Base-by-base conservation (phyloP, 164 flowering plant species). In the Kalanchoe fedtschenkoi region DNA sequence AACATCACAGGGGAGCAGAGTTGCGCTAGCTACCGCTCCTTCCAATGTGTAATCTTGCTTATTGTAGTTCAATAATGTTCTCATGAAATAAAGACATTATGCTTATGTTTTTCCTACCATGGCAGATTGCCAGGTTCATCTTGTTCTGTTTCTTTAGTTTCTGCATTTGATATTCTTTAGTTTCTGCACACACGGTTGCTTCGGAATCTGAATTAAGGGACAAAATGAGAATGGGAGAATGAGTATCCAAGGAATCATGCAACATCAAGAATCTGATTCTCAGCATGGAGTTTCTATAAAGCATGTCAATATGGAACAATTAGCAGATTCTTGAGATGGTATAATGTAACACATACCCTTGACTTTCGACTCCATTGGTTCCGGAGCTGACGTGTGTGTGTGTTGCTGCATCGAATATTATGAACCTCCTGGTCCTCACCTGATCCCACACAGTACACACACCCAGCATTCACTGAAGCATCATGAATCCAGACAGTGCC, bases 231-330 rank as follows among this genome's bases (percentile, higher is more conserved):
- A 51, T 24, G 13, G 56, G 56, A 51, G 17, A n/a, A n/a, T n/a
- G n/a, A 14, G 32, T 32, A 51, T 24, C 56, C 26, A 51, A 26
- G 16, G 56, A 51, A 51, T 51, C 56, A 51, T 24, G 7, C 32
- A 51, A 51, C 56, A 51, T 51, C 56, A 51, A 6, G 56, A 24
- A 51, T 51, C 56, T 24, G 56, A 51, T 51, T 51, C 56, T n/a
- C 32, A 24, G 10, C 5, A 51, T 24, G n/a, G 14, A n/a, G n/a
- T n/a, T n/a, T n/a, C n/a, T n/a, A n/a, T n/a, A 51, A 51, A 17
- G 56, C 32, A 51, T 26, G 56, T 51, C 56, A 51, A 51, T 10
- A n/a, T 51, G 56, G 56, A 51, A 24, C 16, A 26, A 51, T 26
- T 24, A 51, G 13, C 56, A 51, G 56, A 51, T 51, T 51, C 56